Percentiles rank a stretch among this genome's conserved stretches.
Conservation (phyloP, 257 asterid genomes). For the Anisodus acutangulus region DNA sequence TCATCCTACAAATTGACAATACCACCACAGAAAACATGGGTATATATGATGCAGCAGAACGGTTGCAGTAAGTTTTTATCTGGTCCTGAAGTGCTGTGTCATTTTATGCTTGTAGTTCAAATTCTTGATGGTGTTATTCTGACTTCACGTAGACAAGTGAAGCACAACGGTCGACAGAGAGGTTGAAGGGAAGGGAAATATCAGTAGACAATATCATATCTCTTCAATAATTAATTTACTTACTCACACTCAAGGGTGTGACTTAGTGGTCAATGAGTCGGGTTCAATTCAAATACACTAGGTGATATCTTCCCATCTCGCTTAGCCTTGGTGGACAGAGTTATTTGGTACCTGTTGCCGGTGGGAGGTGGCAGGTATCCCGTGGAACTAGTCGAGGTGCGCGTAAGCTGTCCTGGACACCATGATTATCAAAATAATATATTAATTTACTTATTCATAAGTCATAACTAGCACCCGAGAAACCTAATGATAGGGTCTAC, state of each 20-base stretch:
- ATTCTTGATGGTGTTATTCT: slow-evolving; percentile 10
- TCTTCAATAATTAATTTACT: not conserved
- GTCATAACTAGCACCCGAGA: not conserved
- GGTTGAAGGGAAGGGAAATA: not conserved
- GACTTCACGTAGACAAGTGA: not conserved
- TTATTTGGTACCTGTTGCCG: no score
- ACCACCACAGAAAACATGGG: slow-evolving; percentile 78
- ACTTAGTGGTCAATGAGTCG: no score
- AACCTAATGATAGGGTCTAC: not conserved
- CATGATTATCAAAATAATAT: no score
- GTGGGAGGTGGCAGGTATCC: no score
- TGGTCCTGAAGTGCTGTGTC: not conserved
- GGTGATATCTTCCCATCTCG: no score
- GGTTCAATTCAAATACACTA: no score
- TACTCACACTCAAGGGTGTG: not conserved
- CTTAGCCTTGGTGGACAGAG: no score
- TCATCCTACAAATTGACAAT: slow-evolving; percentile 79
- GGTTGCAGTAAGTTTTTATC: slow-evolving; percentile 75
- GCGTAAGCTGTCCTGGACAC: no score
- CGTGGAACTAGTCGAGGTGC: no score
- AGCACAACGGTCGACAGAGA: not conserved
- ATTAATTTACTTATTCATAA: not conserved
- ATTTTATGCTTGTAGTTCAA: not conserved
- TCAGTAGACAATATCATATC: not conserved
- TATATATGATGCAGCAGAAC: slow-evolving; percentile 92